phyloP scores from a whole-genome alignment of 257 asterid genomes.

The Schizonepeta tenuifolia region DNA sequence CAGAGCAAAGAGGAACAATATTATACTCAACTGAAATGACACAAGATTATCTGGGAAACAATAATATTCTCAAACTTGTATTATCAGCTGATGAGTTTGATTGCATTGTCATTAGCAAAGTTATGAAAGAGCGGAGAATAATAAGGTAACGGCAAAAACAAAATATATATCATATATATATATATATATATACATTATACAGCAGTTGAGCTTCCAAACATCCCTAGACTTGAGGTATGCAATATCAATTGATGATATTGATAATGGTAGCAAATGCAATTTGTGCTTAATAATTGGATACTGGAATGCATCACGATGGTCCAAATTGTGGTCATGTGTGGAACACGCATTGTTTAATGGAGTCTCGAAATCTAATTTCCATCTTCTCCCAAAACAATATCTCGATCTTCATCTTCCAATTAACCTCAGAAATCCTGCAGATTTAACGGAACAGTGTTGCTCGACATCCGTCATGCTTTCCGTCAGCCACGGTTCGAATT shows the following conservation, averaged over 20 bases:
- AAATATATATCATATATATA: background rate
- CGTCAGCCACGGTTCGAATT: too few relatives aligned
- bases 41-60: constrained; percentile 13
- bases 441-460: too few relatives aligned
- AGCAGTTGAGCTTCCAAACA: constrained; percentile 20
- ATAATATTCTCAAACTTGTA: background rate
- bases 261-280: background rate
- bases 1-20: constrained; percentile 15
- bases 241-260: constrained; percentile 5
- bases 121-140: background rate
- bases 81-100: constrained; percentile 9
- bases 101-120: constrained; percentile 21
- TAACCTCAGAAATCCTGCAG: too few relatives aligned
- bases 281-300: background rate
- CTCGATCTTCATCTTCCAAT: too few relatives aligned
- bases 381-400: too few relatives aligned
- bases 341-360: too few relatives aligned
- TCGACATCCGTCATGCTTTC: too few relatives aligned
- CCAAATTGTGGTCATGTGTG: too few relatives aligned
- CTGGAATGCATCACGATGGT: too few relatives aligned
- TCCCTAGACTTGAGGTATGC: constrained; percentile 65
- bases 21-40: background rate
- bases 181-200: constrained; percentile 29
- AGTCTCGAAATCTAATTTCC: too few relatives aligned
- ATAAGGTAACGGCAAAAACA: constrained; percentile 2